phyloP scores from a whole-genome alignment of 306 rosid species.

The Comarum palustre region DNA sequence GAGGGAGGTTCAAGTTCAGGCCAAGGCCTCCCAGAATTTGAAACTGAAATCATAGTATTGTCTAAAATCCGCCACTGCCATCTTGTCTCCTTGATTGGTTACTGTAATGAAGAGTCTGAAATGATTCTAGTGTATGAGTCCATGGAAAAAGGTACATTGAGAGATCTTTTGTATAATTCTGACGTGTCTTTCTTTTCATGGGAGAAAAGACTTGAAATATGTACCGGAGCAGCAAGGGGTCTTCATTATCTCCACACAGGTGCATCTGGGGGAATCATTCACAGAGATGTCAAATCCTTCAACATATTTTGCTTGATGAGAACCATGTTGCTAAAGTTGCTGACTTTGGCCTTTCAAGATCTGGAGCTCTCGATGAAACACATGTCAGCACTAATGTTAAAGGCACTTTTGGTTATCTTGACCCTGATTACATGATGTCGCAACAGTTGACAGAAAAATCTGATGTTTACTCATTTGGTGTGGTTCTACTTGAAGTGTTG shows the following conservation, averaged over 20 bases:
- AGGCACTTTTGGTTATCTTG: slow-evolving; percentile 55
- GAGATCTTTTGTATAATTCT: slow-evolving; percentile 45
- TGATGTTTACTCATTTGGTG: slow-evolving; percentile 54
- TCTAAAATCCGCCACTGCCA: slow-evolving; percentile 48
- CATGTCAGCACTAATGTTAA: slow-evolving; percentile 51
- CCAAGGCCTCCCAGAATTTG: slow-evolving; percentile 50
- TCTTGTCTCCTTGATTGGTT: slow-evolving; percentile 56
- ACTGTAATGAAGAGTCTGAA: slow-evolving; percentile 49
- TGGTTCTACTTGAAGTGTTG: slow-evolving; percentile 47
- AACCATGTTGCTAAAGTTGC: slow-evolving; percentile 50
- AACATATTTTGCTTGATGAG: slow-evolving; percentile 46
- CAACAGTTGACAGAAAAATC: slow-evolving; percentile 47
- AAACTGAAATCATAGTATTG: slow-evolving; percentile 46
- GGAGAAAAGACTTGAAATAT: slow-evolving; percentile 57
- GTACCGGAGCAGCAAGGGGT: slow-evolving; percentile 53
- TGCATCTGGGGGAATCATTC: slow-evolving; percentile 48
- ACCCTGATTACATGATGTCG: slow-evolving; percentile 47
- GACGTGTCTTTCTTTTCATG: slow-evolving; percentile 38
- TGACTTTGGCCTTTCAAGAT: slow-evolving; percentile 52
- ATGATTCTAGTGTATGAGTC: slow-evolving; percentile 57
- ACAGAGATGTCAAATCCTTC: slow-evolving; percentile 52
- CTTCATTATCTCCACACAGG: slow-evolving; percentile 57
- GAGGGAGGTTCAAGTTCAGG: slow-evolving; percentile 35
- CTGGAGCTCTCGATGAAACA: slow-evolving; percentile 36
- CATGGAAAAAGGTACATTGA: slow-evolving; percentile 51